Percentiles rank a stretch among this genome's conserved stretches.
Evolutionary conservation across 2,329 filamentous ascomycete species (phyloP).

Genomic region (Alternaria sp.): DNA sequence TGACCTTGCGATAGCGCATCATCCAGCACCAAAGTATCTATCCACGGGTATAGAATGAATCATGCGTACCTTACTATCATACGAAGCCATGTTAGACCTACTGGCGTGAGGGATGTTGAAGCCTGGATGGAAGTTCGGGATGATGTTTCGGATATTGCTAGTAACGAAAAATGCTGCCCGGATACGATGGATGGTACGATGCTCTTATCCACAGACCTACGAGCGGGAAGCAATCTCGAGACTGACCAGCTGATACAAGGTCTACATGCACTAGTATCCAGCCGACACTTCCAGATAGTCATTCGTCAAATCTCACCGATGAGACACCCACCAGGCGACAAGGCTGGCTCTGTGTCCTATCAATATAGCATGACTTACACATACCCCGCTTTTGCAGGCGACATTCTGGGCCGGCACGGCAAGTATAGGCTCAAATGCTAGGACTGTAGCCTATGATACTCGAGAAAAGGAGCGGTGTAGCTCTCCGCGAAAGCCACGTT

Average conservation of each 20-base stretch:
- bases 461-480: not conserved
- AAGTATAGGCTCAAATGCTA: accelerated
- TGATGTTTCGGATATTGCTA: too few species aligned
- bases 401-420: not conserved
- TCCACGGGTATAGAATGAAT: not conserved
- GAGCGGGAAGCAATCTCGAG: not conserved
- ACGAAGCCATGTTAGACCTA: too few species aligned
- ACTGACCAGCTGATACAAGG: not conserved
- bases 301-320: not conserved
- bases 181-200: not conserved
- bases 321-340: not conserved
- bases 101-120: too few species aligned
- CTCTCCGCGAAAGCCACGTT: not conserved
- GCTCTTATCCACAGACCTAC: not conserved
- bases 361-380: not conserved
- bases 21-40: too few species aligned
- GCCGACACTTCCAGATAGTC: not conserved
- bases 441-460: not conserved
- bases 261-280: not conserved
- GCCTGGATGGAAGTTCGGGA: too few species aligned
- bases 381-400: not conserved
- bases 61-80: not conserved
- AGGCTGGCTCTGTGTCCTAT: not conserved
- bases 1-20: too few species aligned
- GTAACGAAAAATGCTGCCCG: not conserved